Evolutionary conservation across 192 early-diverging fungal genomes (phyloP).

Genomic region (Obelidium mucronatum): DNA sequence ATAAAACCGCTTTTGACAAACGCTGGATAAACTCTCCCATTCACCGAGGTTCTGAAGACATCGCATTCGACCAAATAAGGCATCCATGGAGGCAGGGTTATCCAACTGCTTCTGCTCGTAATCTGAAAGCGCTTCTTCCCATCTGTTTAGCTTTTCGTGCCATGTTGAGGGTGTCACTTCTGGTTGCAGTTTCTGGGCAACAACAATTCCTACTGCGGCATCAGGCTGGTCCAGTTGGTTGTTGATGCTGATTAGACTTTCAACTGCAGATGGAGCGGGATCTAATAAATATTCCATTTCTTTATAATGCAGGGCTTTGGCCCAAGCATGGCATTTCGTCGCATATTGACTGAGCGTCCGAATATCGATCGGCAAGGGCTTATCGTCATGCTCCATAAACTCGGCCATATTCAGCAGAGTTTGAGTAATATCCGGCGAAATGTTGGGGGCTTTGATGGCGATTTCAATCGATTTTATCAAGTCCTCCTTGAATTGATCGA

Average conservation of each 20-base stretch:
- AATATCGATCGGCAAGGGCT: constrained; percentile 84
- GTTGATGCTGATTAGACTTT: constrained; percentile 85
- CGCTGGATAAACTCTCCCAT: constrained; percentile 75
- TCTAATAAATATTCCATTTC: constrained; percentile 77
- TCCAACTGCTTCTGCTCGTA: constrained; percentile 67
- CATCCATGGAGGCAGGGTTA: constrained; percentile 46
- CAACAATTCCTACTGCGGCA: constrained; percentile 86
- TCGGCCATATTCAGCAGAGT: constrained; percentile 84
- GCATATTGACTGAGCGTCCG: constrained; percentile 80
- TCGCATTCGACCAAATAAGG: constrained; percentile 74
- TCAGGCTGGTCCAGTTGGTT: constrained; percentile 85
- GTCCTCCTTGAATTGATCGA: constrained; percentile 80
- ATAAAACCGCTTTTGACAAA: constrained; percentile 77
- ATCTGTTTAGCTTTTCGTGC: constrained; percentile 84
- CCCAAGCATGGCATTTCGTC: constrained; percentile 82
- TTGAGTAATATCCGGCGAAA: constrained; percentile 83
- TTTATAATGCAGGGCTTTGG: constrained; percentile 91
- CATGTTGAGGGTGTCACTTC: constrained; percentile 63
- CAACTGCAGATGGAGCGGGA: constrained; percentile 58
- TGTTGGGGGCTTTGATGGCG: constrained; percentile 72
- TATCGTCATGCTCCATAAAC: constrained; percentile 93
- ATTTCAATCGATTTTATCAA: constrained; percentile 72
- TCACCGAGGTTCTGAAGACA: constrained; percentile 85
- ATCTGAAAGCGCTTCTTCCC: constrained; percentile 82
- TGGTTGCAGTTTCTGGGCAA: constrained; percentile 63